phyloP scores from a whole-genome alignment of 805 yeast genomes.

The Suhomyces xylopsoci region DNA sequence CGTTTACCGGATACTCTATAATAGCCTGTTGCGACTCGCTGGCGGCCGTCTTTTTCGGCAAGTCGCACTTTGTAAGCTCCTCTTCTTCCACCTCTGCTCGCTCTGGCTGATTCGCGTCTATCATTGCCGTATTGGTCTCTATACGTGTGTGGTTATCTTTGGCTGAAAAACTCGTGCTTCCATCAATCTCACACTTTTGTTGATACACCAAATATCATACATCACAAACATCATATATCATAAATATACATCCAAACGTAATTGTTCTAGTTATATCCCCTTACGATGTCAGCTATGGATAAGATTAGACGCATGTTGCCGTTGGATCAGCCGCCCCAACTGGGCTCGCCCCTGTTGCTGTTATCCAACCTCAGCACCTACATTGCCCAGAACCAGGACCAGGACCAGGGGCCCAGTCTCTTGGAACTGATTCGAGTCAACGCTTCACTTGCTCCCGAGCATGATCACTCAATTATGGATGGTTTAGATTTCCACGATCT shows the following conservation, averaged over 20 bases:
- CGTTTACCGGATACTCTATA: constrained; percentile 38
- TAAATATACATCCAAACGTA: background rate
- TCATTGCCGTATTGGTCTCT: background rate
- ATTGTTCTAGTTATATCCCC: background rate
- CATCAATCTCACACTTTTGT: background rate
- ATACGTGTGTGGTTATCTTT: background rate
- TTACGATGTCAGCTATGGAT: constrained; percentile 12
- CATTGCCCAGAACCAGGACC: background rate
- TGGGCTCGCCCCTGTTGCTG: constrained; percentile 2
- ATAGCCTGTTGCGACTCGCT: constrained; percentile 42
- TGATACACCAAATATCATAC: background rate
- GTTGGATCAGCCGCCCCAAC: constrained; percentile 1
- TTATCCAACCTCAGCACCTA: constrained; percentile 8
- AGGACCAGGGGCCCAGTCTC: background rate
- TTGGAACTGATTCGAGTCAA: constrained; percentile 1
- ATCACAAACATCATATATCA: background rate
- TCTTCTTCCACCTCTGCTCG: background rate
- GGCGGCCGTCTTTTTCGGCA: background rate
- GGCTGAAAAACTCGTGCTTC: background rate
- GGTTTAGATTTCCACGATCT: constrained; percentile 1
- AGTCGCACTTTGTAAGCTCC: background rate
- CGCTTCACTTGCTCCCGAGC: background rate
- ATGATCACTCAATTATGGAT: background rate
- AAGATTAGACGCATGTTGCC: constrained; percentile 11
- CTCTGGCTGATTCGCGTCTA: background rate